These are phyloP conservation scores for Farysia itapuensis DNA, from an alignment of 1,284 basidiomycete genomes.

Conservation along the genomic window DNA sequence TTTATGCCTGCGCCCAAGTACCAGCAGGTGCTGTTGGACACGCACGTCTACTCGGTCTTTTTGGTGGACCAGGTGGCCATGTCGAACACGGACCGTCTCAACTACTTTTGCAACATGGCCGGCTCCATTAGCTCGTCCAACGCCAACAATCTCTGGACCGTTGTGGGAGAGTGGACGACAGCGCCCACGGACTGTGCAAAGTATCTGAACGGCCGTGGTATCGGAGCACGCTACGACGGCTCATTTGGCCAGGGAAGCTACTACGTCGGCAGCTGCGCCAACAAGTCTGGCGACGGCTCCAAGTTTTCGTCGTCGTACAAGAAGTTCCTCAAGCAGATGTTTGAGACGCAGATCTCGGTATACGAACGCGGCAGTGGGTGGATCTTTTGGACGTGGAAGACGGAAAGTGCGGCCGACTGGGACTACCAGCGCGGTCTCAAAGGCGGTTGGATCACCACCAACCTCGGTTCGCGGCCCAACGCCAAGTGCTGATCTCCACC, in stretches of 20 bases:
- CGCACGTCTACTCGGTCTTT: constrained; percentile 58
- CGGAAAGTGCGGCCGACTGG: constrained; percentile 60
- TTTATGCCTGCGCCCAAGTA: constrained; percentile 67
- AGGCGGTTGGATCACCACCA: constrained; percentile 50
- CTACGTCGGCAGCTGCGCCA: constrained; percentile 72
- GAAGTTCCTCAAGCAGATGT: constrained; percentile 76
- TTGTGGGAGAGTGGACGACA: constrained; percentile 60
- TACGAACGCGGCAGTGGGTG: constrained; percentile 67
- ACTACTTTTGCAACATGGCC: constrained; percentile 39
- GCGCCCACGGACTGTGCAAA: constrained; percentile 83
- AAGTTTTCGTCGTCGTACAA: constrained; percentile 79
- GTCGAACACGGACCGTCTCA: constrained; percentile 39
- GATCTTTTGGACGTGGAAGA: constrained; percentile 84
- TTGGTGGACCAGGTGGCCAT: constrained; percentile 26
- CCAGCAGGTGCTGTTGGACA: constrained; percentile 75
- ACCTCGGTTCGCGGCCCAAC: constrained; percentile 32
- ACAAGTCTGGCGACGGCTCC: constrained; percentile 72
- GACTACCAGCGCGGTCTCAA: constrained; percentile 55
- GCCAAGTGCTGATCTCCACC: constrained; percentile 27
- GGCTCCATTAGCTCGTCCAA: constrained; percentile 28
- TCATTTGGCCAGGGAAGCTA: constrained; percentile 61
- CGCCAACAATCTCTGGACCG: constrained; percentile 43
- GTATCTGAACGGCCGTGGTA: constrained; percentile 69
- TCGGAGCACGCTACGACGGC: constrained; percentile 81
- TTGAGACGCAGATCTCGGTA: constrained; percentile 72